Conservation (phyloP, 345 rosid species). For the Moricandia arvensis region DNA sequence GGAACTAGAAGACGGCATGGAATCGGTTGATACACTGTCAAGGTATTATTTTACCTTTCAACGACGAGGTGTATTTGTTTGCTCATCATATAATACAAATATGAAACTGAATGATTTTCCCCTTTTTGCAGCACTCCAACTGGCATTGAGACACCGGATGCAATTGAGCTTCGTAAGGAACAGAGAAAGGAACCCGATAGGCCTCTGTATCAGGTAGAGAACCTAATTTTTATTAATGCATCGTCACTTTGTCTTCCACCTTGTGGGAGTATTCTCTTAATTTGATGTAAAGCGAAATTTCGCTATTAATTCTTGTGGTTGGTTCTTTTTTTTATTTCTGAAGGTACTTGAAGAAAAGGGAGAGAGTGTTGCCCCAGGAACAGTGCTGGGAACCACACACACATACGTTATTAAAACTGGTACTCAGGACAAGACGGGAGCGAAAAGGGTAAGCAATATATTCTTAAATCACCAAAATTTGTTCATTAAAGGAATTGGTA, state of each 20-base stretch:
- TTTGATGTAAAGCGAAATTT: not conserved
- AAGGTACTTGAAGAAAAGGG: conserved; percentile 91
- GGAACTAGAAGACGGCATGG: conserved; percentile 83
- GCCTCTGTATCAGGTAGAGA: conserved; percentile 83
- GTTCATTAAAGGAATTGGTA: not conserved
- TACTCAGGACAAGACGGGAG: conserved; percentile 75
- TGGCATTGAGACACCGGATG: conserved; percentile 99
- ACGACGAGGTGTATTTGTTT: conserved; percentile 5
- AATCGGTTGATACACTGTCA: conserved; percentile 93
- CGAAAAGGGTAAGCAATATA: conserved; percentile 74
- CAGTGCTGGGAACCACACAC: conserved; percentile 87
- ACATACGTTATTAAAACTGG: conserved; percentile 78
- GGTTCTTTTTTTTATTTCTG: not conserved
- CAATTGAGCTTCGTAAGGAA: conserved; percentile 97
- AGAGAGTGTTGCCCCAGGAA: conserved; percentile 82
- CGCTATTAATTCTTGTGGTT: not conserved
- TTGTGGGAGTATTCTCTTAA: not conserved
- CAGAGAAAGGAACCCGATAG: conserved; percentile 97
- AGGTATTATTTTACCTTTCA: conserved; percentile 50
- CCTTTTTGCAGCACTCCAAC: conserved; percentile 75
- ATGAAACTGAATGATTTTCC: conserved; percentile 2
- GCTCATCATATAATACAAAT: not conserved
- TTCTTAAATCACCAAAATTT: not conserved
- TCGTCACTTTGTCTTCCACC: not conserved
- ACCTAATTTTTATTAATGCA: conserved; percentile 1